Evolutionary conservation across 257 asterid genomes (phyloP), one percentile per base, ranked within the genome.

Genomic region (Datura wrightii): DNA sequence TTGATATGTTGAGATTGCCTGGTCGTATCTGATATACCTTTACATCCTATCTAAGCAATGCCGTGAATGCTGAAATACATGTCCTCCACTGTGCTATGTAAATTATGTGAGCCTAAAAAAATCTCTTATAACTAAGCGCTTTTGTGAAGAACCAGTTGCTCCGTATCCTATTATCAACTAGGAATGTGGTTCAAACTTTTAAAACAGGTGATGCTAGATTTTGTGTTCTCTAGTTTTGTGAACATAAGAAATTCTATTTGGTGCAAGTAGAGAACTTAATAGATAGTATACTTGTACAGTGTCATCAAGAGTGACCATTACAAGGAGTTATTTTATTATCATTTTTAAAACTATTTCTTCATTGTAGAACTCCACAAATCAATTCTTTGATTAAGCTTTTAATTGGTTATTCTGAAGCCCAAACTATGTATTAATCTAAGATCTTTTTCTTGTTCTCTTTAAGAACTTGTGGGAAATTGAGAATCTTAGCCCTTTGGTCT

Each of bases 211-310:
- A 70, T 18, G 79, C 42, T 16, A 71, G 79, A 41, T 44, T 42
- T 70, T 18, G 79, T 42, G 36, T 50, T 42, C 79, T 70, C 37
- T 76, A 62, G 56, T 7, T 76, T 76, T 76, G 82, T 76, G 46
- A 76, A 8, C 63, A 52, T 55, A 78, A 52, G 63, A 34, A 15
- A 31, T 36, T 31, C 50, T 37, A 67, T 50, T 67, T 37, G 15
- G 50, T 37, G 52, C 50, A 15, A 67, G 78, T 67, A 15, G 78
- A 67, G 78, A 39, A 39, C 50, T 67, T 39, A 66, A 66, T 44
- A 66, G 18, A 66, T 36, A 66, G 36, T 36, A 66, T 66, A 36
- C 74, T 37, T 37, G 78, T 37, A 67, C 31, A 7, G 78, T 6
- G 14, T 67, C 78, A 6, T 67, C 37, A 39, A 67, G 78, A 67